Evolutionary conservation across 257 asterid genomes (phyloP), one percentile per base, ranked within the genome.

Genomic region (Verbena officinalis): DNA sequence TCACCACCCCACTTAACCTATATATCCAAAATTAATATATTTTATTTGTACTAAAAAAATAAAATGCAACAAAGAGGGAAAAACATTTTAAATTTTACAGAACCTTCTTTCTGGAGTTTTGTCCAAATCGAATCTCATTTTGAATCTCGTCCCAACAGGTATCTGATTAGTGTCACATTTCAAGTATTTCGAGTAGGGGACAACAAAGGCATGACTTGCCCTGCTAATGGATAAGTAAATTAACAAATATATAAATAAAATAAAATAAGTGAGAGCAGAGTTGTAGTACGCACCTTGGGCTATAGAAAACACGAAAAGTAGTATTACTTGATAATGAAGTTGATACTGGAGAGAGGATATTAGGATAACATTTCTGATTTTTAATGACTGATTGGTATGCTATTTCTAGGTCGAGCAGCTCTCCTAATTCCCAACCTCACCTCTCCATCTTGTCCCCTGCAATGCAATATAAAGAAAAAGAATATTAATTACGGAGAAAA

Each of bases 91-190:
- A 52, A 24, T n/a, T 40, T 43, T 52, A 55, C 1, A 43, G 27
- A 21, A 85, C 97, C 95, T 87, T 82, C 89, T 86, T 56, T 87
- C 93, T 7, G 92, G 90, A 75, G 97, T 81, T 72, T 84, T 95
- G 54, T 87, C 97, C 78, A 90, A 62, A 77, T 77, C 83, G 49
- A 80, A 73, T 76, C 76, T 81, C 87, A 82, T 80, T 71, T 80
- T 83, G 74, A 90, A 85, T 74, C 95, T 78, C 52, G 82, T 80
- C 21, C 95, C 96, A 15, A 76, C 72, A 34, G 88, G 83, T 73
- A 77, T 63, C 59, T 70, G 82, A 71, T 71, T 64, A 34, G 72
- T 51, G 62, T 80, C 72, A 55, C 84, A 74, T 67, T 81, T 80
- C 74, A 76, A 70, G 17, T 87, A 90, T 66, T 82, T 85, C 58